A percentile compares a stretch with the other conserved stretches of the same genome.
Conservation (phyloP, 768 basidiomycete genomes). For the Naematelia encephala region DNA sequence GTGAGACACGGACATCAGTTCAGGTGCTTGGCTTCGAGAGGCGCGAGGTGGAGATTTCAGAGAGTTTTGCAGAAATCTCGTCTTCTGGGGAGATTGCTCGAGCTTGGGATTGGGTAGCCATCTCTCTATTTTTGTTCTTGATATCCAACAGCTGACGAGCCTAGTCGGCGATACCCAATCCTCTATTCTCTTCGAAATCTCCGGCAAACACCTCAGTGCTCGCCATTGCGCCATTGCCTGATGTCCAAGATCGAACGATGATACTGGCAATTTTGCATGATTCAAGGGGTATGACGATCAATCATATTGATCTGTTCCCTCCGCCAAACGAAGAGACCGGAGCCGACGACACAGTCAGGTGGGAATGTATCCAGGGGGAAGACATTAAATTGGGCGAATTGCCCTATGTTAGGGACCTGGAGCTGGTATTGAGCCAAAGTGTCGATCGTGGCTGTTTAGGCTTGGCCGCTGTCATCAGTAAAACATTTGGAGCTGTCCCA, state of each 20-base stretch:
- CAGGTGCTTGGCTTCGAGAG: constrained; percentile 20
- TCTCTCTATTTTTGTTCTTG: background rate
- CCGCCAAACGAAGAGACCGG: background rate
- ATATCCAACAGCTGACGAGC: constrained; percentile 1
- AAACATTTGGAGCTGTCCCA: constrained; percentile 10
- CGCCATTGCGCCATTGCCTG: constrained; percentile 18
- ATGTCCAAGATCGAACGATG: constrained; percentile 14
- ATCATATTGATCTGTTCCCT: constrained; percentile 23
- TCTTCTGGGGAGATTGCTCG: constrained; percentile 6
- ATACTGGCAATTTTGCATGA: constrained; percentile 17
- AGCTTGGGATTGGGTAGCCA: constrained; percentile 34
- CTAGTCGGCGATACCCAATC: constrained; percentile 6
- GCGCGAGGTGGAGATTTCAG: constrained; percentile 25
- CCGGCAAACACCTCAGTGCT: constrained; percentile 14
- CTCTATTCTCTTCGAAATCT: background rate
- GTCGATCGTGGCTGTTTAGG: constrained; percentile 26
- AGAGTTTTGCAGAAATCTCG: constrained; percentile 28
- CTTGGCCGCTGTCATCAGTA: constrained; percentile 16
- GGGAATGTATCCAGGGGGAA: background rate
- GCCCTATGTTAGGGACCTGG: background rate
- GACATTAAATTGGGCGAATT: background rate
- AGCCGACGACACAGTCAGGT: background rate
- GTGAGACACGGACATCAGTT: background rate
- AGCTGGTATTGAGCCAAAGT: constrained; percentile 19
- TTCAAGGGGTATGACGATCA: constrained; percentile 7